A percentile compares a stretch with the other conserved stretches of the same genome.
Evolutionary conservation across 352 stramenopile genomes (phyloP).

Genomic region (Pythium diclinum): DNA sequence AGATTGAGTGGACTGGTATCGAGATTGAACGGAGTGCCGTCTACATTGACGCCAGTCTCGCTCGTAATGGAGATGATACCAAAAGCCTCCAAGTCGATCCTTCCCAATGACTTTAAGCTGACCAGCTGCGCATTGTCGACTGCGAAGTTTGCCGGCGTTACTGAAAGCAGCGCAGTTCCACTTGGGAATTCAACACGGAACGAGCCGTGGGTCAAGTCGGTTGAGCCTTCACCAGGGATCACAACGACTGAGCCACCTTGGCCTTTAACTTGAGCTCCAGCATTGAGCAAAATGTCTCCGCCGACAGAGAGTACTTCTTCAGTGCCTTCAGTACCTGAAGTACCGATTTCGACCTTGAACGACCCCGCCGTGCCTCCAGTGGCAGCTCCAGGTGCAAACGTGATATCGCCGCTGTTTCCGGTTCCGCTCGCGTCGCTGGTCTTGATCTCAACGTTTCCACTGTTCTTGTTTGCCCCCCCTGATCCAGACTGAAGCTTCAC

Average conservation of each 20-base stretch:
- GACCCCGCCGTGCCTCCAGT: conserved; percentile 28
- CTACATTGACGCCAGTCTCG: conserved; percentile 20
- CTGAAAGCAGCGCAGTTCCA: conserved; percentile 27
- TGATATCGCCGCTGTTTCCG: conserved; percentile 40
- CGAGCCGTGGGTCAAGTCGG: conserved; percentile 24
- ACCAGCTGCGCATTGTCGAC: conserved; percentile 38
- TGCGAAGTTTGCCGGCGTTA: conserved; percentile 30
- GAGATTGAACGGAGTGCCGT: conserved; percentile 19
- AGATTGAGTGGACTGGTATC: conserved; percentile 12
- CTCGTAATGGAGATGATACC: conserved; percentile 36
- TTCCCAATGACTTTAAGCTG: conserved; percentile 30
- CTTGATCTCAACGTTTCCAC: conserved; percentile 32
- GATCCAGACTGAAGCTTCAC: conserved; percentile 29
- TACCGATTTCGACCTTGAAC: conserved; percentile 38
- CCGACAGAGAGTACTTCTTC: background rate
- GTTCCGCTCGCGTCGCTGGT: conserved; percentile 26
- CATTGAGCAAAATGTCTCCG: conserved; percentile 35
- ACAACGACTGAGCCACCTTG: conserved; percentile 41
- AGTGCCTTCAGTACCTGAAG: conserved; percentile 25
- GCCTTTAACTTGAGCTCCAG: conserved; percentile 32
- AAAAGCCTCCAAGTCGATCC: conserved; percentile 33
- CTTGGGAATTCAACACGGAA: conserved; percentile 45
- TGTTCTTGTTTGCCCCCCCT: conserved; percentile 27
- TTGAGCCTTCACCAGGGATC: conserved; percentile 36
- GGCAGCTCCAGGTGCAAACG: conserved; percentile 34